Base-by-base conservation (phyloP, 352 stramenopile species). In the Globisporangium solare region DNA sequence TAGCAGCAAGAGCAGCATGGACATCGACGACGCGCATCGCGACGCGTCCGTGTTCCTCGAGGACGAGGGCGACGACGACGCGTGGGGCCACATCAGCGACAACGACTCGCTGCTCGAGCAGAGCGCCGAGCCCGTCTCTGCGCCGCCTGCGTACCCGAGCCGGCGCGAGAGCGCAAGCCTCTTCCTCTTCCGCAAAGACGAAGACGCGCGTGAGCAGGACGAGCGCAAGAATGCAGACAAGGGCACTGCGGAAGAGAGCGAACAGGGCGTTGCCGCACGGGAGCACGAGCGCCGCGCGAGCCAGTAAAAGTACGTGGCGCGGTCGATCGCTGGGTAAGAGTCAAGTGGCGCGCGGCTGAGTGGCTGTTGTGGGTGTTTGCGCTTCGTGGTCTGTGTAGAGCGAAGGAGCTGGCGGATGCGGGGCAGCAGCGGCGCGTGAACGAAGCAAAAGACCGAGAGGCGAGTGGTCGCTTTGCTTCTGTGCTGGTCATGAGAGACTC, bases 361-460 rank as follows among this genome's bases (percentile, higher is more conserved):
- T 47, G 13, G 24, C 32, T 18, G 3, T 31, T n/a, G 15, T 17
- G 11, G 2, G 60, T n/a, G n/a, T 21, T 47, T 31, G 22, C 39
- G 1, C 5, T 12, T 60, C 22, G 37, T 39, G 2, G 24, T 42
- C 18, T 40, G 22, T 47, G 12, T 43, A 84, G 74, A 45, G 78
- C 74, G 11, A 68, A 86, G 43, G 54, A 71, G 8, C 41, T 87
- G 32, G 81, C 76, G 8, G 76, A 89, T 27, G 63, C 79, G 43
- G 81, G 89, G 60, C 76, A 72, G 20, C 61, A 70, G 42, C 78
- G 81, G 17, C 76, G 78, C 35, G 43, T 88, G 0, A 66, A 75
- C 7, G 80, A 89, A 48, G 66, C 54, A 1, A 73, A 74, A 20
- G 73, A 85, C 57, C 58, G 66, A 5, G 77, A 88, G 51, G 68